Conservation (phyloP, 139 green algal species). For the Desmodesmus armatus region DNA sequence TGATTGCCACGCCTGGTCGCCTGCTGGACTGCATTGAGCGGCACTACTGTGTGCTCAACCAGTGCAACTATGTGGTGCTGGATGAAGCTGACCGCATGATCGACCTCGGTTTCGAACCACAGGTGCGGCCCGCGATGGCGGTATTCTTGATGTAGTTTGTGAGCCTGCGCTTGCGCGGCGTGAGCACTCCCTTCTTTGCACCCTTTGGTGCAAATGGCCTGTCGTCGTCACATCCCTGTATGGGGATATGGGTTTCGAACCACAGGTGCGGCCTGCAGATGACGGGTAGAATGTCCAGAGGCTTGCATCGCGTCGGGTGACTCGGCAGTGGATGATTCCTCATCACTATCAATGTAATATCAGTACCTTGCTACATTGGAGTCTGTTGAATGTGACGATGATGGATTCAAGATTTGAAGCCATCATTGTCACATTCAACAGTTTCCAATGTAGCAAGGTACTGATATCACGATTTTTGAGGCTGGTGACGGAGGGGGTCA, state of each 20-base stretch:
- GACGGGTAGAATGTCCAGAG: neutral
- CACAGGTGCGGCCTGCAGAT: neutral
- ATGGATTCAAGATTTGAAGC: too few relatives aligned
- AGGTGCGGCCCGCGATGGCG: slow-evolving; percentile 61
- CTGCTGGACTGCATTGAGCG: slow-evolving; percentile 96
- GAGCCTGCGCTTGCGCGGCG: neutral
- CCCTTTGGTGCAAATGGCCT: too few relatives aligned
- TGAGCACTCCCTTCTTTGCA: too few relatives aligned
- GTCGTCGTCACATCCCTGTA: too few relatives aligned
- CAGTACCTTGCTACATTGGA: too few relatives aligned
- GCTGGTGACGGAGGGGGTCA: too few relatives aligned
- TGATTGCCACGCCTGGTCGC: slow-evolving; percentile 97
- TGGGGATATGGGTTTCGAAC: neutral
- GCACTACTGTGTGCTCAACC: slow-evolving; percentile 96
- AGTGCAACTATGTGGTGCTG: slow-evolving; percentile 99
- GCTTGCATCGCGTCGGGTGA: neutral
- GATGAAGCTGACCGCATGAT: slow-evolving; percentile 99
- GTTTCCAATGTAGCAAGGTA: too few relatives aligned
- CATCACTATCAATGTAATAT: too few relatives aligned
- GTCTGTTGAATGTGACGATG: too few relatives aligned
- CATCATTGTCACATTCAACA: too few relatives aligned
- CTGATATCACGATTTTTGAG: neutral
- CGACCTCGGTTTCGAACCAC: slow-evolving; percentile 98
- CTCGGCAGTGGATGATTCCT: too few relatives aligned
- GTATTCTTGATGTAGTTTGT: neutral